phyloP scores from a whole-genome alignment of 208 protist species.

The Leishmania tropica region DNA sequence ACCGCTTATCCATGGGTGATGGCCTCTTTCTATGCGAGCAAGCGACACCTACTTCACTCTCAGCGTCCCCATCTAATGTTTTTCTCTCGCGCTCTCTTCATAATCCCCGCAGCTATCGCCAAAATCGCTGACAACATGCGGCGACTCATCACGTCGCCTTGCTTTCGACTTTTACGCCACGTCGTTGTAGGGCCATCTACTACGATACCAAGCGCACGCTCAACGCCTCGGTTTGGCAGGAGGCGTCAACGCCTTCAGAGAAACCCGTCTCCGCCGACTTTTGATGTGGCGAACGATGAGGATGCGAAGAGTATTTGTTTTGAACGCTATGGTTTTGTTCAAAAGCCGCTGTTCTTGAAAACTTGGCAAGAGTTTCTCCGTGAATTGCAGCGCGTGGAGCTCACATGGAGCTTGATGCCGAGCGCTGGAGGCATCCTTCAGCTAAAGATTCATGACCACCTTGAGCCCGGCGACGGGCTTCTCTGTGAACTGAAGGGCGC shows the following conservation, averaged over 20 bases:
- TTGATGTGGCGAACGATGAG: slow-evolving; percentile 37
- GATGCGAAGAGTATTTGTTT: slow-evolving; percentile 62
- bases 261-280: background rate
- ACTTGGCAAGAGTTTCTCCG: slow-evolving; percentile 69
- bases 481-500: slow-evolving; percentile 52
- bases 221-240: slow-evolving; percentile 40
- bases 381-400: slow-evolving; percentile 67
- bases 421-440: slow-evolving; percentile 44
- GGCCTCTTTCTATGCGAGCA: background rate
- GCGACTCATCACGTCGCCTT: background rate
- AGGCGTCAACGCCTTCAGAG: slow-evolving; percentile 4
- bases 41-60: background rate
- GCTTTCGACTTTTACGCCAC: slow-evolving; percentile 7
- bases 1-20: background rate
- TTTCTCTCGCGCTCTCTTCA: background rate
- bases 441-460: slow-evolving; percentile 64
- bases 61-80: background rate
- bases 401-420: slow-evolving; percentile 62
- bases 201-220: slow-evolving; percentile 24
- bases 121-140: slow-evolving; percentile 18
- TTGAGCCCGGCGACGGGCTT: slow-evolving; percentile 43
- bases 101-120: background rate
- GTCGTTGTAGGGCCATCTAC: slow-evolving; percentile 42
- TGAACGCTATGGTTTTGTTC: slow-evolving; percentile 75
- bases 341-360: slow-evolving; percentile 63